These are phyloP conservation scores for Oryza nivara DNA, from an alignment of 176 grass and related monocot genomes.

Conservation along the genomic window DNA sequence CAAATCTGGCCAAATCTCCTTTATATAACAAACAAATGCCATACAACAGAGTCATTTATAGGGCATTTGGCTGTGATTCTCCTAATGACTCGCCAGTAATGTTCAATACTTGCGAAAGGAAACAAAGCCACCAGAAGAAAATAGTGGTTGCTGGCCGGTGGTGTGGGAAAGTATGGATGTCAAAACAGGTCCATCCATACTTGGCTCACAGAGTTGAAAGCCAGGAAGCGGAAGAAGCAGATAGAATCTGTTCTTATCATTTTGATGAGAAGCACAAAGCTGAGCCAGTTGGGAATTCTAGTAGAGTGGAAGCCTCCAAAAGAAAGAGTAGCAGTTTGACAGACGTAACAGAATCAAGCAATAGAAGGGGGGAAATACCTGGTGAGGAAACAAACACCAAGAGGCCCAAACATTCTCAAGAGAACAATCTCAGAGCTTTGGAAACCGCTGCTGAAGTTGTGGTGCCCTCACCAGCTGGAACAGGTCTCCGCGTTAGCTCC, in stretches of 20 bases:
- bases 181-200: slow-evolving; percentile 82
- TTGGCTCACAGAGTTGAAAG: slow-evolving; percentile 56
- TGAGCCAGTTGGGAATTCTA: slow-evolving; percentile 39
- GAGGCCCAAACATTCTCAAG: slow-evolving; percentile 38
- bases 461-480: slow-evolving; percentile 29
- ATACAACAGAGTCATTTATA: slow-evolving; percentile 84
- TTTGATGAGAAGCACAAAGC: slow-evolving; percentile 32
- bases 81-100: slow-evolving; percentile 50
- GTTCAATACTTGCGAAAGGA: slow-evolving; percentile 52
- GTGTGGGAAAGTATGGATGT: slow-evolving; percentile 93
- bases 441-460: slow-evolving; percentile 43
- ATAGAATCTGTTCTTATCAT: slow-evolving; percentile 20
- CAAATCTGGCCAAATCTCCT: slow-evolving; percentile 87
- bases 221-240: slow-evolving; percentile 42
- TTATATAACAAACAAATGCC: slow-evolving; percentile 86
- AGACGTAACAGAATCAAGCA: slow-evolving; percentile 37
- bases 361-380: slow-evolving; percentile 46
- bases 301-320: slow-evolving; percentile 40
- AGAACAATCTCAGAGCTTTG: slow-evolving; percentile 1
- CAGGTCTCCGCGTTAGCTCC: slow-evolving; percentile 55
- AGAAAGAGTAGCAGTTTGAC: slow-evolving; percentile 26
- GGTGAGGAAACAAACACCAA: slow-evolving; percentile 47
- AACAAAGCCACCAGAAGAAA: slow-evolving; percentile 66
- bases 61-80: slow-evolving; percentile 70
- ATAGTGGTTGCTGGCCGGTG: slow-evolving; percentile 66